A percentile compares a stretch with the other conserved stretches of the same genome.
Conservation (phyloP, 225 moss, liverwort and hornwort species). For the Marchantia paleacea region DNA sequence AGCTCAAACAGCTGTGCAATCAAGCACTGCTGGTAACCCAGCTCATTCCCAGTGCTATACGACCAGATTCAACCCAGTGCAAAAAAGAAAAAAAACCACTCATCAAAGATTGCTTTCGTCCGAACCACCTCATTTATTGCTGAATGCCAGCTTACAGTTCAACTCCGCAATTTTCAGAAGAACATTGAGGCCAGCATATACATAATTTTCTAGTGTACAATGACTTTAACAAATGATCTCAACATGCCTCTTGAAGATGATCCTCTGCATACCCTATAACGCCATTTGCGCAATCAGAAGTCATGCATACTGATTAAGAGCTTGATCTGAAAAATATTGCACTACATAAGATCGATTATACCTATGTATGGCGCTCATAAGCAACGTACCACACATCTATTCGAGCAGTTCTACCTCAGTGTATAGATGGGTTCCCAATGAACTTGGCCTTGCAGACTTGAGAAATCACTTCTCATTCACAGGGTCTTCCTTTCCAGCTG, state of each 20-base stretch:
- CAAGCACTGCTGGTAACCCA: background rate
- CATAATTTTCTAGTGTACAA: conserved; percentile 13
- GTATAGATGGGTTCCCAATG: conserved; percentile 15
- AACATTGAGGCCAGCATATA: conserved; percentile 3
- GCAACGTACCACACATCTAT: conserved; percentile 13
- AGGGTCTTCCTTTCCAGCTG: conserved; percentile 23
- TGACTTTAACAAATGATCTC: conserved; percentile 13
- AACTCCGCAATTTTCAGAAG: background rate
- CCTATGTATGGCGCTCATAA: conserved; percentile 1
- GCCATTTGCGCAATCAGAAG: background rate
- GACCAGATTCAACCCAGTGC: background rate
- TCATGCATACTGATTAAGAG: background rate
- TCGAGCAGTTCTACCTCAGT: conserved; percentile 18
- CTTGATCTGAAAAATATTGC: background rate
- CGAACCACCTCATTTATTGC: conserved; percentile 12
- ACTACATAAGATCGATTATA: background rate
- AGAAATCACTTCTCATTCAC: conserved; percentile 25
- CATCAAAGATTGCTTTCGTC: background rate
- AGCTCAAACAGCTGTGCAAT: background rate
- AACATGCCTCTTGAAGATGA: background rate
- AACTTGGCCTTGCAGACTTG: conserved; percentile 15
- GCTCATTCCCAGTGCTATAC: background rate
- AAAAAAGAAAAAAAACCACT: no score
- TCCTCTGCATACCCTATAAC: conserved; percentile 4
- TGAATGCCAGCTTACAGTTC: conserved; percentile 3